Evolutionary conservation across 2,329 filamentous ascomycete species (phyloP).

Genomic region (Endocalyx cinctus): DNA sequence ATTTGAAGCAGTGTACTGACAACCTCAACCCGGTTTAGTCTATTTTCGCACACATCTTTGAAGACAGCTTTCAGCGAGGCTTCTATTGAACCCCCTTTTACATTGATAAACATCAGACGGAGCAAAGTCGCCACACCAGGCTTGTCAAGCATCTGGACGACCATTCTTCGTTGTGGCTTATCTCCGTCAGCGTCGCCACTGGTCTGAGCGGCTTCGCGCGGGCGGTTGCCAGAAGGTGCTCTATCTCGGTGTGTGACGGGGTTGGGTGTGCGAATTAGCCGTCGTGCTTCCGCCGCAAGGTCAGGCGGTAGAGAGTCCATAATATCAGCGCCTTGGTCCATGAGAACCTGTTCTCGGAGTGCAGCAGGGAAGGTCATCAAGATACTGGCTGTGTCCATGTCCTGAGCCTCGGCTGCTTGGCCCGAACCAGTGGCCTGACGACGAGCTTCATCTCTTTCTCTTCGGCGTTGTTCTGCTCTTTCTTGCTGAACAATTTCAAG

Average conservation of each 20-base stretch:
- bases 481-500: constrained; percentile 89
- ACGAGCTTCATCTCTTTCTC: constrained; percentile 76
- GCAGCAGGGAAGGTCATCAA: constrained; percentile 82
- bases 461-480: constrained; percentile 78
- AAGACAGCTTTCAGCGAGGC: constrained; percentile 82
- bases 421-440: constrained; percentile 57
- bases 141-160: constrained; percentile 96
- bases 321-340: constrained; percentile 87
- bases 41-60: constrained; percentile 88
- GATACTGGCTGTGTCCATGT: constrained; percentile 93
- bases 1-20: constrained; percentile 90
- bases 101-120: constrained; percentile 91
- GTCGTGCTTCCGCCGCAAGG: constrained; percentile 79
- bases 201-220: constrained; percentile 17
- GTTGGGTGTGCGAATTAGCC: constrained; percentile 46
- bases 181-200: constrained; percentile 30
- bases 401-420: constrained; percentile 45
- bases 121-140: constrained; percentile 91
- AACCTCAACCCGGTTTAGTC: constrained; percentile 91
- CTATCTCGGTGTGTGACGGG: constrained; percentile 32
- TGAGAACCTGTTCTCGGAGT: constrained; percentile 78
- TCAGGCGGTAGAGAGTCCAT: constrained; percentile 80
- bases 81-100: constrained; percentile 82
- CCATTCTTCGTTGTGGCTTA: constrained; percentile 71
- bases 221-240: constrained; percentile 32